Conservation (phyloP, 257 asterid species). For the Solanum clarkiae region DNA sequence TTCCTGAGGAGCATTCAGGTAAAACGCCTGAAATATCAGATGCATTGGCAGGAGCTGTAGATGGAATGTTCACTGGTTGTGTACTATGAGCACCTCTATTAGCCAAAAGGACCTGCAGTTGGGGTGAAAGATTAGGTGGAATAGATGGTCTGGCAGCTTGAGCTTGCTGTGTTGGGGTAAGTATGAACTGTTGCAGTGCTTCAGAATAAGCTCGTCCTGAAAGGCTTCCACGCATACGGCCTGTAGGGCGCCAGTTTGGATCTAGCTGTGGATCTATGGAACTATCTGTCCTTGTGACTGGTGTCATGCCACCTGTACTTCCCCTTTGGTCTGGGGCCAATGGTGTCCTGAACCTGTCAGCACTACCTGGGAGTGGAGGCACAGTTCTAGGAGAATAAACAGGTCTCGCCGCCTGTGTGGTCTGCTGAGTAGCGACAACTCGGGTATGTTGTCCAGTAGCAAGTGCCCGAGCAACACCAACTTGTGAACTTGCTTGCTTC, state of each 20-base stretch:
- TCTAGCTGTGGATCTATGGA: constrained; percentile 7
- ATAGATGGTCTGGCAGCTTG: constrained; percentile 26
- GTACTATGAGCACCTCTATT: constrained; percentile 12
- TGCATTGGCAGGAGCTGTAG: constrained; percentile 3
- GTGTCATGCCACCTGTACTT: constrained; percentile 10
- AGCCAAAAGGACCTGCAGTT: constrained; percentile 16
- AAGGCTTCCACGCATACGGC: constrained; percentile 19
- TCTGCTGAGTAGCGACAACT: constrained; percentile 24
- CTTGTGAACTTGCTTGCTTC: constrained; percentile 13
- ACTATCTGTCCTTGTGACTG: constrained; percentile 12
- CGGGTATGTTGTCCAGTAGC: constrained; percentile 21
- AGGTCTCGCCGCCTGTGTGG: constrained; percentile 18
- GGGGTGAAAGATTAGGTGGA: constrained; percentile 14
- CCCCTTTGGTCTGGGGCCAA: constrained; percentile 21
- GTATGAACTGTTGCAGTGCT: constrained; percentile 15
- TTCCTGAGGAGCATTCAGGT: constrained; percentile 17
- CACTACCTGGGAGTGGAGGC: constrained; percentile 15
- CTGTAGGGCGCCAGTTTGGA: constrained; percentile 16
- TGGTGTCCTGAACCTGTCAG: constrained; percentile 3
- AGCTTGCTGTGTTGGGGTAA: constrained; percentile 36
- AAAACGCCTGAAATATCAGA: constrained; percentile 12
- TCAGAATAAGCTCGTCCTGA: constrained; percentile 9
- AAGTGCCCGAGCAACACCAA: constrained; percentile 4
- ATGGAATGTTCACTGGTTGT: background rate
- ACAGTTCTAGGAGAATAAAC: constrained; percentile 17